These are phyloP conservation scores for Gossypium anomalum DNA, from an alignment of 345 rosid species.

Conservation along the genomic window DNA sequence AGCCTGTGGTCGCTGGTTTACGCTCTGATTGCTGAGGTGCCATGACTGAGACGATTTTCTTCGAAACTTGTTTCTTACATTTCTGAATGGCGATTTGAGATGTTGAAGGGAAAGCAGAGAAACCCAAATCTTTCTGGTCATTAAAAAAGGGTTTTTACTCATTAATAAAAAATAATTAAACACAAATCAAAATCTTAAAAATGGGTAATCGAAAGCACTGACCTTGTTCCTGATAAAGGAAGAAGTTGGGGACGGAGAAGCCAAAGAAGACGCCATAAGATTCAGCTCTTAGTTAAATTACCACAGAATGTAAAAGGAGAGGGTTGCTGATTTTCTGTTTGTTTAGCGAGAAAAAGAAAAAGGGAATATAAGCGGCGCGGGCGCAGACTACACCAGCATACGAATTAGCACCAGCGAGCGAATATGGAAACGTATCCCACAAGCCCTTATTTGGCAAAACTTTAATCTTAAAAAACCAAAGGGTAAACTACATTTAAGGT, in stretches of 20 bases:
- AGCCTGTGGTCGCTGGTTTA: constrained; percentile 77
- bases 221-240: constrained; percentile 38
- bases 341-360: neutral
- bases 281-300: neutral
- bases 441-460: neutral
- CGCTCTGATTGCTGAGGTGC: constrained; percentile 77
- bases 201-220: neutral
- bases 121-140: constrained; percentile 46
- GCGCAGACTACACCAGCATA: neutral
- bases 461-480: too few relatives aligned
- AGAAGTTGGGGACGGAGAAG: constrained; percentile 31
- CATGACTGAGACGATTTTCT: constrained; percentile 68
- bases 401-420: neutral
- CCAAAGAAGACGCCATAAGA: constrained; percentile 45
- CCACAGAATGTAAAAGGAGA: neutral
- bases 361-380: neutral
- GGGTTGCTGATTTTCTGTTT: neutral
- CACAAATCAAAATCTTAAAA: neutral
- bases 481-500: too few relatives aligned
- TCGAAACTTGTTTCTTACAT: constrained; percentile 50
- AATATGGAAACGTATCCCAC: neutral
- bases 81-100: constrained; percentile 39
- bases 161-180: neutral
- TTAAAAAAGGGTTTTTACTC: neutral
- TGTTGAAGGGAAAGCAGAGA: constrained; percentile 39